These are phyloP conservation scores for Colletotrichum australisinense DNA, from an alignment of 2,329 filamentous ascomycete species.

Conservation along the genomic window DNA sequence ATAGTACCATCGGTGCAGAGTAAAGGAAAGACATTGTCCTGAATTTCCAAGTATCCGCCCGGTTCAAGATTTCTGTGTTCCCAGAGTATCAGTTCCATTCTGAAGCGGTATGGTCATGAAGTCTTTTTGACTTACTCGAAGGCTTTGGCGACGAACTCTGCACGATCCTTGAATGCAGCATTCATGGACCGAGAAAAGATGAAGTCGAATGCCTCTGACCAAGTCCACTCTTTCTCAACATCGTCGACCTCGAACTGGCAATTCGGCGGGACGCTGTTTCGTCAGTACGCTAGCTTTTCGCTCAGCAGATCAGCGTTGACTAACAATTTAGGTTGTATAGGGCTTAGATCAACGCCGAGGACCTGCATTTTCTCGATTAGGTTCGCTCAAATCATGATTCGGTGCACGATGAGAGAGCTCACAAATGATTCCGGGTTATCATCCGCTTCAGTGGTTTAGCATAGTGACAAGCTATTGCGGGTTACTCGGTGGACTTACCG, in stretches of 20 bases:
- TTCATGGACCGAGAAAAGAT: constrained; percentile 60
- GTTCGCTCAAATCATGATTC: too few species aligned
- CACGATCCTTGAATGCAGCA: neutral
- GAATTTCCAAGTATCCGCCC: neutral
- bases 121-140: constrained; percentile 45
- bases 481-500: constrained; percentile 42
- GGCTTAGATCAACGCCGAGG: constrained; percentile 51
- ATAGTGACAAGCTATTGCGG: too few species aligned
- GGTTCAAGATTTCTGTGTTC: neutral
- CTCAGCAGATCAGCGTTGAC: neutral
- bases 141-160: neutral
- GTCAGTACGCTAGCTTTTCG: neutral
- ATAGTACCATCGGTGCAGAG: neutral
- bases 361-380: constrained; percentile 33
- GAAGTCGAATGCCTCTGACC: constrained; percentile 61
- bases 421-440: constrained; percentile 44
- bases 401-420: too few species aligned
- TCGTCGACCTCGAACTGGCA: constrained; percentile 53
- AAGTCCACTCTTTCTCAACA: constrained; percentile 41
- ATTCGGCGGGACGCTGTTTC: constrained; percentile 50
- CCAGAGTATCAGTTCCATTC: too few species aligned
- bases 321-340: constrained; percentile 51
- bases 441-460: neutral
- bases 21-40: neutral
- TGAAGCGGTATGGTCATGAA: constrained; percentile 39